Base-by-base conservation (phyloP, 495 filamentous ascomycete species). In the Letharia lupina region DNA sequence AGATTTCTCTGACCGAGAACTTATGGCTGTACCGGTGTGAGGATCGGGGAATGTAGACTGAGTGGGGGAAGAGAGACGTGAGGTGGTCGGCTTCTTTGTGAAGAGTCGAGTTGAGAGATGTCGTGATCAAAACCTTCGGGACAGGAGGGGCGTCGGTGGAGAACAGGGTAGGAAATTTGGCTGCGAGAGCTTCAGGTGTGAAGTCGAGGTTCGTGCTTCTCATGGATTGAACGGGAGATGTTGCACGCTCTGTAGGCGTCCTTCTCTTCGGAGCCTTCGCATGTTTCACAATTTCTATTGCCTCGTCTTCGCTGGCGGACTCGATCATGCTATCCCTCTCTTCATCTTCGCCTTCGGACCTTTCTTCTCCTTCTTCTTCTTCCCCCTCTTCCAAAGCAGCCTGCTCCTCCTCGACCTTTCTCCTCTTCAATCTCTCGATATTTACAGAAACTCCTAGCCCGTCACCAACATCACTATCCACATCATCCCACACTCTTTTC, bases 401-500 rank as follows among this genome's bases (percentile, higher is more conserved):
- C 67, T 86, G 83, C 62, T 85, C 84, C 73, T 87, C 80, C 72
- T 89, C 85, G 65, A 87, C 75, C 71, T 86, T 87, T 71, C 84
- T 81, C 69, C 87, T 80, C 79, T 90, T 93, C 74, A 89, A 79
- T 70, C 86, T 82, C 73, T 88, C 87, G 52, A 66, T 45, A 74
- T 96, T 89, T 12, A 95, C 87, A 63, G 86, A 89, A 66, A 88
- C 75, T 35, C 89, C 88, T 54, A 96, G 77, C 0, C 78, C 80
- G 69, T 84, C 82, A 52, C 79, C 78, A 41, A 74, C 75, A 63
- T 83, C 91, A 57, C 88, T 87, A 64, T 89, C 89, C n/a, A 88
- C 84, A 48, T 95, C 89, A 71, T 98, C 94, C 93, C 93, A 98
- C 61, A 90, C 85, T 73, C 94, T 79, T 81, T 96, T 97, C 58